phyloP scores from a whole-genome alignment of 352 stramenopile genomes.

The Phytophthora melonis region DNA sequence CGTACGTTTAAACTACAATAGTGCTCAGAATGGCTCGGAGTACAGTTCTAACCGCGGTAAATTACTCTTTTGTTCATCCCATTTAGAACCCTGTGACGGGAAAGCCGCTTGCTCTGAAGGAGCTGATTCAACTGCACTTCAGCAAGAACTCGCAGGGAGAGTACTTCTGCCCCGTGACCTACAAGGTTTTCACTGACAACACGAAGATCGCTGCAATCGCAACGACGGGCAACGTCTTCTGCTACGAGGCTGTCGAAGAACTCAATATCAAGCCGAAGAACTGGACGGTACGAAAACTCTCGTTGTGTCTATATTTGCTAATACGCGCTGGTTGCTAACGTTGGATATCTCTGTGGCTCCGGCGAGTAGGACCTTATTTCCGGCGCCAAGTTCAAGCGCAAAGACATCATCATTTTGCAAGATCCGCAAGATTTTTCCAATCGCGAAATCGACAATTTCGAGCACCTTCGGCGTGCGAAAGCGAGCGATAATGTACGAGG shows the following conservation, averaged over 20 bases:
- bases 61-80: not conserved
- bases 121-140: conserved; percentile 94
- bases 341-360: conserved; percentile 8
- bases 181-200: conserved; percentile 95
- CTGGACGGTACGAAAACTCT: conserved; percentile 70
- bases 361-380: conserved; percentile 91
- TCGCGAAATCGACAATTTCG: conserved; percentile 98
- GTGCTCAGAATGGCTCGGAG: not conserved
- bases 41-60: not conserved
- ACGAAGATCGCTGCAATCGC: conserved; percentile 87
- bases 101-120: conserved; percentile 87
- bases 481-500: conserved; percentile 47
- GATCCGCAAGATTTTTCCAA: conserved; percentile 92
- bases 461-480: conserved; percentile 90
- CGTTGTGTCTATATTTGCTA: not conserved
- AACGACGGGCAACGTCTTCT: conserved; percentile 96
- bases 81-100: conserved; percentile 95
- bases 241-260: conserved; percentile 97
- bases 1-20: conserved; percentile 44
- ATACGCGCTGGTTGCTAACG: conserved; percentile 20
- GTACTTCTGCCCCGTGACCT: conserved; percentile 95
- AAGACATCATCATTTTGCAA: conserved; percentile 96
- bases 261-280: conserved; percentile 99
- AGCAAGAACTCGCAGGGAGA: conserved; percentile 83
- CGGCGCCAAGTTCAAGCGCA: conserved; percentile 92